Evolutionary conservation across 139 green algal genomes (phyloP).

Genomic region (Micractinium conductrix): DNA sequence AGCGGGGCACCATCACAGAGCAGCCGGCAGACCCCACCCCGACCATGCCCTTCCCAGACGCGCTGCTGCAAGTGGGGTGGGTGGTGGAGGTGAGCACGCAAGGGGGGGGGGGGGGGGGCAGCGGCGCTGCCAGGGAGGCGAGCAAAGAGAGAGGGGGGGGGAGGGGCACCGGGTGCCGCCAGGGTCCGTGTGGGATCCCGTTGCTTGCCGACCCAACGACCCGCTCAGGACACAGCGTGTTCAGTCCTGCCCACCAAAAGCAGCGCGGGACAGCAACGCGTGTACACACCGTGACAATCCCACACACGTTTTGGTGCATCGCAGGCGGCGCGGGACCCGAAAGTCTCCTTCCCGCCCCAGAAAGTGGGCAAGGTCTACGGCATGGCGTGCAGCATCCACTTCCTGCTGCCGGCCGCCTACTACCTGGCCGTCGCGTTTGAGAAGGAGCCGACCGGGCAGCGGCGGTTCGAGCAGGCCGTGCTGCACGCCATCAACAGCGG

Average conservation of each 20-base stretch:
- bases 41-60: conserved; percentile 20
- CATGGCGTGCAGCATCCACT: conserved; percentile 40
- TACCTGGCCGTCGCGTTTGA: not conserved
- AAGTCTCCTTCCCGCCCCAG: conserved; percentile 7
- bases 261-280: too few species aligned
- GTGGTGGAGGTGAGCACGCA: conserved; percentile 6
- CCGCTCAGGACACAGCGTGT: too few species aligned
- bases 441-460: not conserved
- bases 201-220: too few species aligned
- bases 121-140: not conserved
- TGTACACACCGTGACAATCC: not conserved
- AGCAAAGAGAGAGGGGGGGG: too few species aligned
- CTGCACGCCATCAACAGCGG: conserved; percentile 32
- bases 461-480: conserved; percentile 31
- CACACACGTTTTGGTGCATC: too few species aligned
- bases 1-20: not conserved
- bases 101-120: not conserved
- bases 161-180: too few species aligned
- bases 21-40: conserved; percentile 15
- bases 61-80: conserved; percentile 28
- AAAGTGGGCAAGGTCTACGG: conserved; percentile 36
- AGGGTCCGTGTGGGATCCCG: too few species aligned
- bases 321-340: conserved; percentile 3
- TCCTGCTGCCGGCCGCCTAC: conserved; percentile 41
- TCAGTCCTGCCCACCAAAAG: too few species aligned